Percentiles rank a stretch among this genome's conserved stretches.
phyloP scores from a whole-genome alignment of 208 protist species.

The Crithidia bombi region DNA sequence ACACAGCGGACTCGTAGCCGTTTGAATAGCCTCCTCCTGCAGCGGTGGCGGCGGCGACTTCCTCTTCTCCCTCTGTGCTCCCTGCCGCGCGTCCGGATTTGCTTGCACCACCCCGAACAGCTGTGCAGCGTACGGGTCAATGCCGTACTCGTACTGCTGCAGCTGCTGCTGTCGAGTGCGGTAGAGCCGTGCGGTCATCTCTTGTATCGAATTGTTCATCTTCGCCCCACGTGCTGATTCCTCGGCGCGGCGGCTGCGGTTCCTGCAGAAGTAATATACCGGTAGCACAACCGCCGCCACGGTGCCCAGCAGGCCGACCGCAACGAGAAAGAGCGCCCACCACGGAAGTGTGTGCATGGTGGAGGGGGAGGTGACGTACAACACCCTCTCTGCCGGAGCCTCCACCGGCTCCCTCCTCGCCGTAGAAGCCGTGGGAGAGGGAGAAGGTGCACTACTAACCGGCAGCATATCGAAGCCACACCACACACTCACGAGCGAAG shows the following conservation, averaged over 20 bases:
- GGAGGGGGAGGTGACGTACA: constrained; percentile 1
- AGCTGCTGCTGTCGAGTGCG: constrained; percentile 25
- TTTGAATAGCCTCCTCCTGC: background rate
- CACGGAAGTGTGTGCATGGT: background rate
- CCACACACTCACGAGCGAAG: too few species aligned
- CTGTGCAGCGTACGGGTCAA: background rate
- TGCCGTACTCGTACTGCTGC: constrained; percentile 1
- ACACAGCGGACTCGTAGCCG: background rate
- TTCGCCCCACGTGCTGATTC: constrained; percentile 6
- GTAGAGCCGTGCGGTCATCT: constrained; percentile 33
- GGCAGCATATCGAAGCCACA: too few species aligned
- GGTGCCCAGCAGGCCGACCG: background rate
- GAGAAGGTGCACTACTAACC: too few species aligned
- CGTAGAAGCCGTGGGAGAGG: background rate
- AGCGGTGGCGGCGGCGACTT: background rate
- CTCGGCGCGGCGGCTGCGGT: constrained; percentile 7
- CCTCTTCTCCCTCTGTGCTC: background rate
- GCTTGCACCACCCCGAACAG: background rate
- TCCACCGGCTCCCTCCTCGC: background rate
- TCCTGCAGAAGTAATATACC: constrained; percentile 1
- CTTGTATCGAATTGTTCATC: constrained; percentile 30
- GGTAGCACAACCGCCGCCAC: background rate
- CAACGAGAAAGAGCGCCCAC: constrained; percentile 9
- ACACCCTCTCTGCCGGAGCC: background rate
- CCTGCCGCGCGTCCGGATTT: too few species aligned